Base-by-base conservation (phyloP, 2,329 filamentous ascomycete species). In the Alternaria brassicicola region DNA sequence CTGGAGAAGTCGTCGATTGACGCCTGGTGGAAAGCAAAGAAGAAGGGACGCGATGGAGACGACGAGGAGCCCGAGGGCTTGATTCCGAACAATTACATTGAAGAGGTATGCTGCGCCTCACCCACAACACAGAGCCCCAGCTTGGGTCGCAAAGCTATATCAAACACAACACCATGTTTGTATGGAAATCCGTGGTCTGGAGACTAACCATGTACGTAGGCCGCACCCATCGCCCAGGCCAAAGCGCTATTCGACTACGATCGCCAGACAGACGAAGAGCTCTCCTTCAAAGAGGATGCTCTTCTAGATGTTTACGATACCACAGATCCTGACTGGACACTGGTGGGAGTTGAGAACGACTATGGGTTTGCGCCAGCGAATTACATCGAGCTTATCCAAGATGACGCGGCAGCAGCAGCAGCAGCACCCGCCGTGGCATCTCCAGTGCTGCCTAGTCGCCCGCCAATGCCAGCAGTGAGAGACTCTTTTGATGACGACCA, bases 221-320 rank as follows among this genome's bases (percentile, higher is more conserved):
- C 89, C 57, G 81, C 84, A 69, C 86, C 90, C 23, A 78, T 86
- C 61, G 82, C 86, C 61, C 84, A 89, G 66, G 95, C 94, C 48
- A 93, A 90, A 77, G 92, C 95, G n/a, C 86, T 98, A n/a, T 99
- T 94, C 82, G 95, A 99, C 78, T 99, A 99, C 78, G 91, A 91
- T 49, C 88, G 94, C 69, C 95, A 99, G 80, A 99, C 95, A 23
- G 95, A 99, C 74, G 95, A 99, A 79, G 95, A 99, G 79, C 84
- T 99, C 9, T 98, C 94, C 23, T 98, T 99, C 75, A 86, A 91
- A 47, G 95, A 99, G 81, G 93, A 97, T 74, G 88, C 90, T 38
- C 80, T 87, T 42, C 84, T 99, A 47, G 83, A 90, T 60, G 91
- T 99, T 46, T 98, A 91, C 79, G 95, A 99, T 78, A 89, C 85